Conservation (phyloP, 371 early-diverging fungal genomes). For the Batrachochytrium dendrobatidis region DNA sequence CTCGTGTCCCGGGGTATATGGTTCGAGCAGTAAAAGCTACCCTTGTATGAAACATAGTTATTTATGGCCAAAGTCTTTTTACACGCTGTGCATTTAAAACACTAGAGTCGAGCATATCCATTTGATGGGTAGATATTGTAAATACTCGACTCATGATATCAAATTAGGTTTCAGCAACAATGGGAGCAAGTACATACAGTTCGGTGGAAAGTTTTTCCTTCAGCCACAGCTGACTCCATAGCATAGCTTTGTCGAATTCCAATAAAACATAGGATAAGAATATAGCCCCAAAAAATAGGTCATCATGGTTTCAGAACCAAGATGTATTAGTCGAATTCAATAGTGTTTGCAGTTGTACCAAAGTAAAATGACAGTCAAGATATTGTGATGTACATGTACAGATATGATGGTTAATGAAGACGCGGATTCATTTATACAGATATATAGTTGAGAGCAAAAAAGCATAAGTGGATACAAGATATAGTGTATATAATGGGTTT, state of each 20-base stretch:
- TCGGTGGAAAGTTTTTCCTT: neutral
- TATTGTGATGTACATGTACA: too few relatives aligned
- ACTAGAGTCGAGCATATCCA: neutral
- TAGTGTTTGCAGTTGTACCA: too few relatives aligned
- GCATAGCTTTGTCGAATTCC: neutral
- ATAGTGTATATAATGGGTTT: neutral
- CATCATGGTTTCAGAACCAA: too few relatives aligned
- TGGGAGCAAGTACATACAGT: neutral
- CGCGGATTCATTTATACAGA: neutral
- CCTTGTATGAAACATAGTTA: neutral
- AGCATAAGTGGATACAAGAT: neutral
- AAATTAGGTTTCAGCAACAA: neutral
- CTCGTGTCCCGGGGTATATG: neutral
- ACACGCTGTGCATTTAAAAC: neutral
- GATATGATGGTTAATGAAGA: too few relatives aligned
- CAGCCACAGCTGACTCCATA: neutral
- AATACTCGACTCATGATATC: too few relatives aligned
- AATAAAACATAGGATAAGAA: too few relatives aligned
- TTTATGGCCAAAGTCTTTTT: neutral
- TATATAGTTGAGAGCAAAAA: neutral
- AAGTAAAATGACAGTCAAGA: too few relatives aligned
- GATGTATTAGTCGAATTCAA: too few relatives aligned
- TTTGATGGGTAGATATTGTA: neutral
- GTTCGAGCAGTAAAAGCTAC: neutral
- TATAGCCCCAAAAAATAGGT: too few relatives aligned